These are phyloP conservation scores for Pelargonium australe DNA, from an alignment of 441 rosid species.

Conservation along the genomic window DNA sequence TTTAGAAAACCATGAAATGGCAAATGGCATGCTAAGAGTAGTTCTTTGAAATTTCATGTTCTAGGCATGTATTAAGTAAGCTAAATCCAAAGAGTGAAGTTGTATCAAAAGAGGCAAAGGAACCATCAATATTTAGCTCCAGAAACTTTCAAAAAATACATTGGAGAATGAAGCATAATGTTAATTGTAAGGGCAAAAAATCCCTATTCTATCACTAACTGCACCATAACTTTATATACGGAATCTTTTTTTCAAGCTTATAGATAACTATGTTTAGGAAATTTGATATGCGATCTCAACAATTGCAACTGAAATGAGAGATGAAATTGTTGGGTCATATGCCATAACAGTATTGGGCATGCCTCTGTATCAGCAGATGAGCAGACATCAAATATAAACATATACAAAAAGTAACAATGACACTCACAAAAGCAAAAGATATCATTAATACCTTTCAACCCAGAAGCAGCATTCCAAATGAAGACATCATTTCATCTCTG, in stretches of 20 bases:
- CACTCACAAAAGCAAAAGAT: not conserved
- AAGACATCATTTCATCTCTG: slow-evolving; percentile 70
- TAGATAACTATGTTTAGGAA: not conserved
- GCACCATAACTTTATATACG: not conserved
- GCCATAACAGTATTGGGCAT: not conserved
- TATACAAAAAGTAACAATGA: not conserved
- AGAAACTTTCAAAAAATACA: not conserved
- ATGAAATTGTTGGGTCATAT: too few relatives aligned
- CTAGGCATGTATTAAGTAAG: too few relatives aligned
- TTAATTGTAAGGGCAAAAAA: not conserved
- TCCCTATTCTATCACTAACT: not conserved
- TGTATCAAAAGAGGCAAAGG: too few relatives aligned
- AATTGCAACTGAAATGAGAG: too few relatives aligned
- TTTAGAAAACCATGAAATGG: too few relatives aligned
- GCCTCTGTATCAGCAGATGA: not conserved
- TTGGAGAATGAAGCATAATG: not conserved
- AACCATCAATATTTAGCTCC: not conserved
- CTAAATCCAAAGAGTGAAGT: too few relatives aligned
- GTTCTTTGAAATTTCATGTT: too few relatives aligned
- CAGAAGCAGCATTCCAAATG: slow-evolving; percentile 15
- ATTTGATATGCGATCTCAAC: not conserved
- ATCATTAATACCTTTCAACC: slow-evolving; percentile 43
- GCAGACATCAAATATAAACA: slow-evolving; percentile 2
- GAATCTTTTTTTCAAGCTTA: not conserved
- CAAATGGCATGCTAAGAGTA: too few relatives aligned